A percentile compares a stretch with the other conserved stretches of the same genome.
These are phyloP conservation scores for Phyllosticta citribraziliensis DNA, from an alignment of 2,329 filamentous ascomycete species.

Conservation along the genomic window DNA sequence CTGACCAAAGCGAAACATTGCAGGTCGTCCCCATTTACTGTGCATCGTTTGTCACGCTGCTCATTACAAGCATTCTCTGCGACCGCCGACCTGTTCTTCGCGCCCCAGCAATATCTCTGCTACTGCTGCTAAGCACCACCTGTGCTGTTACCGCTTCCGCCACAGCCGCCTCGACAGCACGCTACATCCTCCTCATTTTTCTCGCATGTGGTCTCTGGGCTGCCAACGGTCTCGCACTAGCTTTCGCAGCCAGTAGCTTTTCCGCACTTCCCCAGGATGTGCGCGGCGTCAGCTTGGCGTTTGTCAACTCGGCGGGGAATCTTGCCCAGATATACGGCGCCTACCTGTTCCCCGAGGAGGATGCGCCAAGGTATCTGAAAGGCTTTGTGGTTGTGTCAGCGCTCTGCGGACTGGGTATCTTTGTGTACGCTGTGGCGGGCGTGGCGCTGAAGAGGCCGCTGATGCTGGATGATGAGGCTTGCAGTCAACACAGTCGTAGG, in stretches of 20 bases:
- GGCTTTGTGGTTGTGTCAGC: slow-evolving; percentile 25
- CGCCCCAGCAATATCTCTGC: slow-evolving; percentile 39
- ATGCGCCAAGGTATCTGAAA: slow-evolving; percentile 36
- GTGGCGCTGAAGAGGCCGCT: slow-evolving; percentile 15
- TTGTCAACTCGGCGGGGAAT: slow-evolving; percentile 47
- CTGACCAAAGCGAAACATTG: background rate
- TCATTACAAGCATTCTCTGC: slow-evolving; percentile 37
- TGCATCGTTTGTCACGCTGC: slow-evolving; percentile 42
- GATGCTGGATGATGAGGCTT: background rate
- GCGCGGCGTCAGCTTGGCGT: slow-evolving; percentile 42
- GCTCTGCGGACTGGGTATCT: slow-evolving; percentile 23
- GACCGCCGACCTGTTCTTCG: slow-evolving; percentile 39
- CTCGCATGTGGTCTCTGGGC: slow-evolving; percentile 48
- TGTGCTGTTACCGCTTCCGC: slow-evolving; percentile 20
- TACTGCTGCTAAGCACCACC: slow-evolving; percentile 35
- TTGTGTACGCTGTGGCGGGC: slow-evolving; percentile 22
- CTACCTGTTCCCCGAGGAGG: slow-evolving; percentile 40
- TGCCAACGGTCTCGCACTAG: slow-evolving; percentile 42
- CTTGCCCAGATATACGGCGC: slow-evolving; percentile 47
- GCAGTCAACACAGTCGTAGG: background rate
- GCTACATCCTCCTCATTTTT: slow-evolving; percentile 46
- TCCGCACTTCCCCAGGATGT: slow-evolving; percentile 39
- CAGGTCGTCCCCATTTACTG: slow-evolving; percentile 41
- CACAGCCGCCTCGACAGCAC: slow-evolving; percentile 39
- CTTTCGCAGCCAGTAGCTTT: slow-evolving; percentile 45